Conservation (phyloP, 2,329 filamentous ascomycete species). For the Calonectria pauciramosa region DNA sequence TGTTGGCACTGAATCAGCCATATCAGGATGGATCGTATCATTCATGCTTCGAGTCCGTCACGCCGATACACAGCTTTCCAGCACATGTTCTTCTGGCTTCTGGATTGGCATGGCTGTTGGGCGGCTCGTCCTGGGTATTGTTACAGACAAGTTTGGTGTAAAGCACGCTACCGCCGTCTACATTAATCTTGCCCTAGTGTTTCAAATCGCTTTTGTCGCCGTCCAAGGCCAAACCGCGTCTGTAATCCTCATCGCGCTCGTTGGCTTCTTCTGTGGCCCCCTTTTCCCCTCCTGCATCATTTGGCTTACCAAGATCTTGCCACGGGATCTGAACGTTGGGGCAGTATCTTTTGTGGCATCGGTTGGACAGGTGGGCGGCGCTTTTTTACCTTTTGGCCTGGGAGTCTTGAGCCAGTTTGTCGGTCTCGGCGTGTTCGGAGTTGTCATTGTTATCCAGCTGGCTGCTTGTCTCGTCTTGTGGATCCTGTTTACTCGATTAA, state of each 20-base stretch:
- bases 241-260: neutral
- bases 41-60: constrained; percentile 59
- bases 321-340: constrained; percentile 48
- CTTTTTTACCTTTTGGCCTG: constrained; percentile 52
- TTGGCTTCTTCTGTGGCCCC: neutral
- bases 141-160: constrained; percentile 47
- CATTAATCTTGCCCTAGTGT: neutral
- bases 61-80: constrained; percentile 51
- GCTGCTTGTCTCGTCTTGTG: neutral
- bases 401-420: neutral
- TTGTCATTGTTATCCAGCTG: neutral
- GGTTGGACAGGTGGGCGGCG: constrained; percentile 59
- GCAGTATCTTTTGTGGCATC: constrained; percentile 60
- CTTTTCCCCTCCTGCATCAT: neutral
- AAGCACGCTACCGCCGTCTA: neutral
- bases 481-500: neutral
- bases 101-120: constrained; percentile 60
- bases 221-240: neutral
- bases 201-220: neutral
- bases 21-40: constrained; percentile 61
- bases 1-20: constrained; percentile 59
- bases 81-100: constrained; percentile 58
- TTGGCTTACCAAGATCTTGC: constrained; percentile 30
- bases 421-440: neutral
- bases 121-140: constrained; percentile 48